Base-by-base conservation (phyloP, 768 basidiomycete species). In the Collybia sp. region DNA sequence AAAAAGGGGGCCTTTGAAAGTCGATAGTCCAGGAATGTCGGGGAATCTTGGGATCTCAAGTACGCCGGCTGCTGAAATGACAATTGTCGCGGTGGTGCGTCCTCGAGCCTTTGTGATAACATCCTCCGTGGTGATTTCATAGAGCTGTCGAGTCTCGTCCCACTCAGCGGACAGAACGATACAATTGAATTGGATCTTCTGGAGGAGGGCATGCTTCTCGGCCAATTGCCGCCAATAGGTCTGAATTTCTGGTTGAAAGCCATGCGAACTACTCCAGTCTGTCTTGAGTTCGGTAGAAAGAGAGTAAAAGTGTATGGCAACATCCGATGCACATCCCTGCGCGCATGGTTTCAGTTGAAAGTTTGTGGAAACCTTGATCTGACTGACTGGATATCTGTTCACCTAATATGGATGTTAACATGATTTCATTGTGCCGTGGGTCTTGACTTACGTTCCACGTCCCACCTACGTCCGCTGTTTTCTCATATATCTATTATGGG, bases 61-160 rank as follows among this genome's bases (percentile, higher is more conserved):
- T 17, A 73, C 40, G 3, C 79, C 76, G 25, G 70, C 49, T 1
- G 78, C 80, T 0, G 77, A 76, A 30, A 82, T 65, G 11, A 83
- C 46, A 17, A 82, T 64, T 43, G 77, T 65, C 12, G 76, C 75
- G 0, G 53, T 65, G 13, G 61, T 63, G 0, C 44, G 53, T 1
- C 53, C 51, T 12, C 50, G 47, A 38, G 59, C 57, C 6, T 69
- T 66, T 0, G 70, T 70, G 2, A 37, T 12, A 6, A 64, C 50
- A 42, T 70, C 60, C 46, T 71, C 55, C 12, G 66, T 53, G 2
- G 53, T 53, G 41, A 80, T 48, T 3, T 65, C 44, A 47, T 79
- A 80, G 1, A 53, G 40, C 20, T 69, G 65, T 1, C 17, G 51
- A 48, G 18, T 47, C 42, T 49, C 46, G 47, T 70, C 66, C 82